Evolutionary conservation across 2,329 filamentous ascomycete species (phyloP), one percentile per base, ranked within the genome.

Genomic region (Fonsecaea pugnacius): DNA sequence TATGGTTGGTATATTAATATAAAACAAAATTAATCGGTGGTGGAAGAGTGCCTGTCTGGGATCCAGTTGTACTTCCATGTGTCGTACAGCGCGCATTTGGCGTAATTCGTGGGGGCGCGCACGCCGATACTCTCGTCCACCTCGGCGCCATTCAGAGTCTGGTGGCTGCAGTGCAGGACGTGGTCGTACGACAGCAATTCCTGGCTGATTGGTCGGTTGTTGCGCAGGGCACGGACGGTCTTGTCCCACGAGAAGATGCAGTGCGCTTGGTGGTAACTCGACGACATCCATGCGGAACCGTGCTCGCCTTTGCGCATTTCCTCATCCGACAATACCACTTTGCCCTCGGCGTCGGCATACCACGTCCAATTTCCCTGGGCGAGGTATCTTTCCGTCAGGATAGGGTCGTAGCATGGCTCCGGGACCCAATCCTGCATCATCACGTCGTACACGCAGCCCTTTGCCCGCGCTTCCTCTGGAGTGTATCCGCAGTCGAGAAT

Each of bases 371-470:
- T 68, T 21, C 67, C 67, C 35, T 54, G 35, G 12, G 58, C 61
- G 30, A 69, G 67, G 59, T 66, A 69, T 59, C 58, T 58, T 38
- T 69, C 63, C 5, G 67, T 68, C 35, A 69, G 58, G n/a, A 65
- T 21, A 21, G 24, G n/a, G 46, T 69, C 67, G 56, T 66, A 68
- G 43, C 67, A 69, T n/a, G 62, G 66, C 36, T 65, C 62, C 14
- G 67, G 67, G 4, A 67, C 67, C 67, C 67, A 69, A 33, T 67
- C 63, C 52, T 68, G 66, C 66, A 68, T 69, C 66, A 69, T 68
- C 16, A 69, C 66, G 59, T 69, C 67, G 67, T 66, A 69, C 12
- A 69, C 67, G 38, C 67, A 69, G 32, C 67, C 67, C 16, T 62
- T 53, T 7, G 52, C 66, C 10, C 64, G 60, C 12, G 67, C 67